Evolutionary conservation across 2,329 filamentous ascomycete genomes (phyloP).

Genomic region (Aspergillus sp.): DNA sequence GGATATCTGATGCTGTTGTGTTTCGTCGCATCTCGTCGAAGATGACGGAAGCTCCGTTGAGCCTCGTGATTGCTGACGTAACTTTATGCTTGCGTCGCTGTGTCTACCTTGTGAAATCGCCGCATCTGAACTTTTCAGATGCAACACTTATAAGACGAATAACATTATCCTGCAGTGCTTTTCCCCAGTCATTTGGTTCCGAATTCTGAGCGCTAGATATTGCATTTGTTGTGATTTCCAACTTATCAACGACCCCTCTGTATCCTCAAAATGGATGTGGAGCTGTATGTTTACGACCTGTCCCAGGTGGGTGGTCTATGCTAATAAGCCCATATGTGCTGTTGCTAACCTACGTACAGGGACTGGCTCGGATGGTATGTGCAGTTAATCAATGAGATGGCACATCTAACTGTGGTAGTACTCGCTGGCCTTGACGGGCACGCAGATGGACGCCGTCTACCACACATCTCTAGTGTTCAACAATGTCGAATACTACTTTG

Average conservation of each 20-base stretch:
- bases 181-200: background rate
- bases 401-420: constrained; percentile 47
- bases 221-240: background rate
- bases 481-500: constrained; percentile 88
- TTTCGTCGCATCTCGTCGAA: constrained; percentile 17
- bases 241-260: background rate
- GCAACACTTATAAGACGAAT: background rate
- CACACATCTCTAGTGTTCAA: constrained; percentile 88
- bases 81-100: constrained; percentile 17
- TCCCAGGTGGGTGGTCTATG: constrained; percentile 53
- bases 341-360: constrained; percentile 44
- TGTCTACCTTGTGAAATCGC: constrained; percentile 2
- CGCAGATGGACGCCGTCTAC: constrained; percentile 87
- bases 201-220: background rate
- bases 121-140: background rate
- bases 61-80: constrained; percentile 33
- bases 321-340: constrained; percentile 25
- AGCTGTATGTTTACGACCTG: constrained; percentile 79
- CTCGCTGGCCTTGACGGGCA: constrained; percentile 64
- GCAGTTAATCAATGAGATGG: background rate
- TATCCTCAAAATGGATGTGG: constrained; percentile 66
- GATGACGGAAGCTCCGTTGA: constrained; percentile 15
- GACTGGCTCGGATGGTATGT: constrained; percentile 57
- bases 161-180: background rate
- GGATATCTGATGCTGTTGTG: background rate